Evolutionary conservation across 2,329 filamentous ascomycete species (phyloP), one percentile per base, ranked within the genome.

Genomic region (Paracorniculantispora psalliotae): DNA sequence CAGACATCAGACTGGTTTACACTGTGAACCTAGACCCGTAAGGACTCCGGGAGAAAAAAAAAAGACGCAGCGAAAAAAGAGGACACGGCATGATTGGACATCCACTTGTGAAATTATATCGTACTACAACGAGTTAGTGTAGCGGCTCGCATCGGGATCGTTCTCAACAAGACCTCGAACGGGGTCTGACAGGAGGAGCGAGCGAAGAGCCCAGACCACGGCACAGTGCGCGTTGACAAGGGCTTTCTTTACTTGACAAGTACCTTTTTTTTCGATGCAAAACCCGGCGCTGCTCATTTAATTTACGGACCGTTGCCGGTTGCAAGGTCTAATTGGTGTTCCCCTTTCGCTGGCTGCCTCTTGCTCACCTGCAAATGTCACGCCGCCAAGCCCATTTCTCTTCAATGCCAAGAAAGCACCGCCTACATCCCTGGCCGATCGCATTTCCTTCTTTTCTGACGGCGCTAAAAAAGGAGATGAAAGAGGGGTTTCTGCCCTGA

Each of bases 341-440:
- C 10, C 39, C 10, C 21, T 43, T 43, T 43, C 4, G 6, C 13
- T 8, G 15, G 4, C 39, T 13, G n/a, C 21, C 2, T 49, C 26
- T 51, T 4, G 7, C 17, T 23, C 26, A 8, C 25, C 51, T 43
- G 51, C 39, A 54, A 44, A 33, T 25, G 52, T 46, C 39, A 35
- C 21, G 52, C 39, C 21, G 43, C 52, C 52, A 46, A 55, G 41
- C 10, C 33, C 23, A n/a, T 15, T 3, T 33, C 8, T 35, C n/a
- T n/a, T n/a, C n/a, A n/a, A n/a, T 33, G 52, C 52, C 52, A 55
- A 55, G 52, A 55, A 26, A 30, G 19, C 41, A 15, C 52, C 41
- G 52, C 44, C 19, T 33, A 55, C 25, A n/a, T n/a, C n/a, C n/a
- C 37, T 9, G 10, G 33, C 10, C 47, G 30, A 25, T 35, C 28